Evolutionary conservation across 2,329 filamentous ascomycete species (phyloP).

Genomic region (Hirsutella rhossiliensis): DNA sequence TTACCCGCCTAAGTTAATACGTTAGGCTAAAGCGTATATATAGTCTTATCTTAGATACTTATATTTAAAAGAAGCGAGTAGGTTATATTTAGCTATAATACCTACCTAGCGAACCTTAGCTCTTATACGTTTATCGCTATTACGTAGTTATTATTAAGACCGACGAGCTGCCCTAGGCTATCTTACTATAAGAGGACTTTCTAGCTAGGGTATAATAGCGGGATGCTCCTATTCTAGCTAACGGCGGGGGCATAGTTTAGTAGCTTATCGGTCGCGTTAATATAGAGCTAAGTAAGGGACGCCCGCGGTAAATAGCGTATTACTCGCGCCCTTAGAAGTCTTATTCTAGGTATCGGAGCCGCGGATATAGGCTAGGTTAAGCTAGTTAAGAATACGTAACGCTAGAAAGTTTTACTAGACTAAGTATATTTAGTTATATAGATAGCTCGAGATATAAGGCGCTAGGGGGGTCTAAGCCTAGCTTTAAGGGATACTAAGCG

Average conservation of each 20-base stretch:
- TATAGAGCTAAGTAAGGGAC: constrained; percentile 36
- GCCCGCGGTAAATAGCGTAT: constrained; percentile 38
- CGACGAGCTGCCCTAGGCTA: constrained; percentile 50
- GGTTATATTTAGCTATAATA: constrained; percentile 64
- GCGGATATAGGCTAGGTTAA: constrained; percentile 58
- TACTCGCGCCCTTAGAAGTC: constrained; percentile 46
- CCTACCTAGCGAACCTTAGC: constrained; percentile 63
- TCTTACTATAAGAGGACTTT: constrained; percentile 65
- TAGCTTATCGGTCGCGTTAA: constrained; percentile 40
- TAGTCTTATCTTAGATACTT: constrained; percentile 41
- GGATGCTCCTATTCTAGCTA: constrained; percentile 54
- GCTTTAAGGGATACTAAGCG: constrained; percentile 66
- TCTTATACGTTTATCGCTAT: constrained; percentile 46
- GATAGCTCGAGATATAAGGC: constrained; percentile 70
- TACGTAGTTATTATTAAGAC: constrained; percentile 74
- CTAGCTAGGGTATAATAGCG: constrained; percentile 63
- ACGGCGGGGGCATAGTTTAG: constrained; percentile 53
- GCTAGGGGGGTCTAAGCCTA: constrained; percentile 77
- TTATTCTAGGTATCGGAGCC: constrained; percentile 51
- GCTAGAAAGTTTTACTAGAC: constrained; percentile 78
- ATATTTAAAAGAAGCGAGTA: constrained; percentile 45
- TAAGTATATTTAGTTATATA: constrained; percentile 58
- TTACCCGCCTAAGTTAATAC: constrained; percentile 55
- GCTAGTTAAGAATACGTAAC: constrained; percentile 61
- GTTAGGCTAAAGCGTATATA: constrained; percentile 63